Evolutionary conservation across 257 asterid genomes (phyloP).

Genomic region (Solanum corneliomulleri): DNA sequence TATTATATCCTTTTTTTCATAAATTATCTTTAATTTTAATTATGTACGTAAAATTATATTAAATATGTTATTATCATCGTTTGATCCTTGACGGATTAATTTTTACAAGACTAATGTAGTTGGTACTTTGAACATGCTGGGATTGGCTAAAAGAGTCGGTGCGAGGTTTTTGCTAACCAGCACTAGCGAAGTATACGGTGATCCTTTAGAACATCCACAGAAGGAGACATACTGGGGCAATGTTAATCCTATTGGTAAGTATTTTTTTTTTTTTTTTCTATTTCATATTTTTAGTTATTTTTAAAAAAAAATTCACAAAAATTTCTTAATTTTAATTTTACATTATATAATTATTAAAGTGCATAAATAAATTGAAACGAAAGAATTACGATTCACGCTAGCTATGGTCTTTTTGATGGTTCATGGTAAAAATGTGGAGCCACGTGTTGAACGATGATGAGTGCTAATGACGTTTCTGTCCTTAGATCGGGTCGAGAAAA

Average conservation of each 20-base stretch:
- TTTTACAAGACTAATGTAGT: constrained; percentile 95
- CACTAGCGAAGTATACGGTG: constrained; percentile 98
- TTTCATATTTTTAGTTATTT: too few species aligned
- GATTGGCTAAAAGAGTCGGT: constrained; percentile 97
- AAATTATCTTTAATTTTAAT: too few species aligned
- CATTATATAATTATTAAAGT: too few species aligned
- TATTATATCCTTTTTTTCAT: constrained; percentile 61
- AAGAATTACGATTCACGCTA: constrained; percentile 1
- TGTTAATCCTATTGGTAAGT: constrained; percentile 90
- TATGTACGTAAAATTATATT: background rate
- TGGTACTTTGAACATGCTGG: constrained; percentile 97
- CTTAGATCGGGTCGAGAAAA: background rate
- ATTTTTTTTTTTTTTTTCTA: background rate
- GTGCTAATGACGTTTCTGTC: background rate
- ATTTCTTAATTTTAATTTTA: too few species aligned
- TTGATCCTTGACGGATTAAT: background rate
- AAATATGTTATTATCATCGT: background rate
- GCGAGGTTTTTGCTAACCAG: constrained; percentile 96
- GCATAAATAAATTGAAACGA: too few species aligned
- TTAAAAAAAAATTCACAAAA: accelerated
- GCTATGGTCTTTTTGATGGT: background rate
- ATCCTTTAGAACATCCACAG: constrained; percentile 88
- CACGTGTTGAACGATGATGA: constrained; percentile 20
- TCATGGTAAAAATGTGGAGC: background rate
- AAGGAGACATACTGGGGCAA: constrained; percentile 98